Conservation (phyloP, 2,329 filamentous ascomycete genomes). For the Xylariaceae sp. region DNA sequence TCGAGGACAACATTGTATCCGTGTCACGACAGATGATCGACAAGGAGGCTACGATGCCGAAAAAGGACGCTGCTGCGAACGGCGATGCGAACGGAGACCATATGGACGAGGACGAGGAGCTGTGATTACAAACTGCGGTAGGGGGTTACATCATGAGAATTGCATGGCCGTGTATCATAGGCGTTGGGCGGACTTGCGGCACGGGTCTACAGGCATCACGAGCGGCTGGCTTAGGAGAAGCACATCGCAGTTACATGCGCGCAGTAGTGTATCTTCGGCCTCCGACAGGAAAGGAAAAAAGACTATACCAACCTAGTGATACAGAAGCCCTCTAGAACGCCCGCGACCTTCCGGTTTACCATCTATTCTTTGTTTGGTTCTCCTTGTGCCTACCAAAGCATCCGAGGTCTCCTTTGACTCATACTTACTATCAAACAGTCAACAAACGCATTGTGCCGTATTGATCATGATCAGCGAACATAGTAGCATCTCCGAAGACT, state of each 20-base stretch:
- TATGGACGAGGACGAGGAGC: slow-evolving; percentile 69
- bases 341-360: too few species aligned
- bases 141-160: slow-evolving; percentile 11
- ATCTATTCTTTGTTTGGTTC: too few species aligned
- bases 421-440: too few species aligned
- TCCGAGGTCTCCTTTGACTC: too few species aligned
- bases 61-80: slow-evolving; percentile 56
- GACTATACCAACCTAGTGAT: too few species aligned
- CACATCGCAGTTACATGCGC: too few species aligned
- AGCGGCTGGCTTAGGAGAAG: neutral
- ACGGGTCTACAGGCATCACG: neutral
- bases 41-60: slow-evolving; percentile 92
- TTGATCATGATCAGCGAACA: neutral
- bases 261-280: too few species aligned
- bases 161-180: slow-evolving; percentile 32
- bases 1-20: slow-evolving; percentile 98
- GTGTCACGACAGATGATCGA: slow-evolving; percentile 99
- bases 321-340: too few species aligned
- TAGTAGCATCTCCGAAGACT: neutral
- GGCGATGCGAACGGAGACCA: slow-evolving; percentile 53
- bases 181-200: slow-evolving; percentile 27
- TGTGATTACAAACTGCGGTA: slow-evolving; percentile 29
- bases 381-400: too few species aligned
- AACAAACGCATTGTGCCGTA: too few species aligned
- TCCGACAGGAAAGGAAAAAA: too few species aligned